Evolutionary conservation across 1,284 basidiomycete genomes (phyloP).

Genomic region (Omphalotus olearius): DNA sequence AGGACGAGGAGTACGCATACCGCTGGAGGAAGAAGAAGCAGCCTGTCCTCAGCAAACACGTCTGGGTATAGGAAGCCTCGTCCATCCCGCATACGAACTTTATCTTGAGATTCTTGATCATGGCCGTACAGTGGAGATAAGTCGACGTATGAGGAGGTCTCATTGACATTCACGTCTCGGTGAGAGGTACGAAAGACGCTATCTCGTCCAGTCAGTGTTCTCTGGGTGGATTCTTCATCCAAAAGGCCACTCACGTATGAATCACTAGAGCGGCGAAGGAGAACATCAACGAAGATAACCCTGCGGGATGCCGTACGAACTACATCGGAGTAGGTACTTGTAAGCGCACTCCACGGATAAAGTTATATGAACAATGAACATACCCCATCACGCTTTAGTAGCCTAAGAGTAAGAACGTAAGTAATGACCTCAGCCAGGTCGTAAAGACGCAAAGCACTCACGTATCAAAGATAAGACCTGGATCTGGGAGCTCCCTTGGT

Average conservation of each 20-base stretch:
- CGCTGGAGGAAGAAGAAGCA: slow-evolving; percentile 79
- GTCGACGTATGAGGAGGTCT: slow-evolving; percentile 87
- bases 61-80: slow-evolving; percentile 67
- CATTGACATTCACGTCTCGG: slow-evolving; percentile 64
- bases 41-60: slow-evolving; percentile 70
- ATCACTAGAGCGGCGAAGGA: slow-evolving; percentile 80
- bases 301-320: slow-evolving; percentile 75
- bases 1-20: slow-evolving; percentile 70
- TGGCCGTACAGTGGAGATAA: slow-evolving; percentile 78
- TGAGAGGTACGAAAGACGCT: slow-evolving; percentile 76
- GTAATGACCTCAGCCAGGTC: too few relatives aligned
- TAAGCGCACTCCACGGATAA: neutral
- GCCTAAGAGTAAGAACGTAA: slow-evolving; percentile 23
- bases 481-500: slow-evolving; percentile 65
- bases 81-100: slow-evolving; percentile 60
- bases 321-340: slow-evolving; percentile 23
- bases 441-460: slow-evolving; percentile 23
- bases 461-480: slow-evolving; percentile 77
- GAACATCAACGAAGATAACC: slow-evolving; percentile 77
- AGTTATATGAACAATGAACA: slow-evolving; percentile 14
- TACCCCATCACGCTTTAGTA: slow-evolving; percentile 57
- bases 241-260: slow-evolving; percentile 47
- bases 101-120: slow-evolving; percentile 56
- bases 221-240: too few relatives aligned
- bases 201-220: neutral